phyloP scores from a whole-genome alignment of 2,329 filamentous ascomycete species.

The Penicillium sp. region DNA sequence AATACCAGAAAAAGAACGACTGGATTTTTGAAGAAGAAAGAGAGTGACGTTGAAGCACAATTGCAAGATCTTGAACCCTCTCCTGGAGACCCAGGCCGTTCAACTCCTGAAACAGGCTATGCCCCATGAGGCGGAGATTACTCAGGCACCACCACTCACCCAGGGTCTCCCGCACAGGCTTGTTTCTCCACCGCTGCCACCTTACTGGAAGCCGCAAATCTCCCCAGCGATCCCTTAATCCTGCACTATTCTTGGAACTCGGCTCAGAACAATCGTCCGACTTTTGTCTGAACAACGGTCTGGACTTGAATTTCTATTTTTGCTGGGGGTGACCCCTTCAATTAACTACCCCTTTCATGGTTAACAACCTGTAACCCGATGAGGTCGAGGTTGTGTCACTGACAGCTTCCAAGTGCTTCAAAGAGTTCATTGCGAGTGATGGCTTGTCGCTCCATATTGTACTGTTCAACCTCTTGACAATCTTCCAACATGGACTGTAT shows the following conservation, averaged over 20 bases:
- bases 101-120: conserved; percentile 16
- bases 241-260: conserved; percentile 20
- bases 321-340: not conserved
- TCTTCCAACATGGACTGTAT: not conserved
- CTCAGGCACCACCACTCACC: conserved; percentile 8
- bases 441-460: not conserved
- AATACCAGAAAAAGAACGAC: not conserved
- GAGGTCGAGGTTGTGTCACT: not conserved
- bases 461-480: not conserved
- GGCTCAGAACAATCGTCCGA: conserved; percentile 13
- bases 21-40: not conserved
- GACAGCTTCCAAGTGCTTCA: not conserved
- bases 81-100: not conserved
- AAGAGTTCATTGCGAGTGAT: not conserved
- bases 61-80: not conserved
- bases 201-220: conserved; percentile 11
- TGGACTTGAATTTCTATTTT: conserved; percentile 5
- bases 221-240: conserved; percentile 20
- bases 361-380: not conserved
- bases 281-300: not conserved
- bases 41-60: not conserved
- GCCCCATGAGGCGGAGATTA: conserved; percentile 11
- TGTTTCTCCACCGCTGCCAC: conserved; percentile 8
- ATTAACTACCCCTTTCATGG: not conserved
- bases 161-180: not conserved